Conservation (phyloP, 176 grass and related monocot genomes). For the Rhynchospora tenuis region DNA sequence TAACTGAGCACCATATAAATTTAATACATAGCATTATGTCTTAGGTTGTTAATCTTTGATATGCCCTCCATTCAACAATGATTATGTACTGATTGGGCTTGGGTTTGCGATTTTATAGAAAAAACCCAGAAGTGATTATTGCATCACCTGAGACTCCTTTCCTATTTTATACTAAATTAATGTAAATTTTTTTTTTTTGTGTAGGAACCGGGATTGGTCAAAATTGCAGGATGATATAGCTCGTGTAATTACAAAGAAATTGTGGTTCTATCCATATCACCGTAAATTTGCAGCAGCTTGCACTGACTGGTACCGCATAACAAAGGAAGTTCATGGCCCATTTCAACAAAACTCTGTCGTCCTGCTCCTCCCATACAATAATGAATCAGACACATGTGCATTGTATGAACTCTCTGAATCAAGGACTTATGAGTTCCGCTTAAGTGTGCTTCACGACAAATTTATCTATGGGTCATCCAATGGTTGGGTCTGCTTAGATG, state of each 20-base stretch:
- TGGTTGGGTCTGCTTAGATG: background rate
- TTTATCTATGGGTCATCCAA: background rate
- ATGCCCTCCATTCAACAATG: too few relatives aligned
- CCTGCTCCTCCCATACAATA: conserved; percentile 3
- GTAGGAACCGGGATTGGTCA: background rate
- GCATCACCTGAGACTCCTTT: too few relatives aligned
- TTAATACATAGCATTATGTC: too few relatives aligned
- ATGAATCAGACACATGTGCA: background rate
- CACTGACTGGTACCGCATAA: background rate
- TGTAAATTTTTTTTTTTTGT: background rate
- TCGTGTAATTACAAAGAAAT: background rate
- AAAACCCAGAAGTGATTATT: too few relatives aligned
- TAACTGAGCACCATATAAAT: too few relatives aligned
- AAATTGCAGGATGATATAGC: background rate
- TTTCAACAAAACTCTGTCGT: background rate
- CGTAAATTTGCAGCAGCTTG: background rate
- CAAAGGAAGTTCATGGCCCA: conserved; percentile 1
- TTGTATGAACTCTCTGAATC: background rate
- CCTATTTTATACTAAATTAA: too few relatives aligned
- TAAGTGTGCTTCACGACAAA: background rate
- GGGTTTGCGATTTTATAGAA: too few relatives aligned
- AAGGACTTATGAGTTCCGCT: background rate
- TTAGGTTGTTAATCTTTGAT: too few relatives aligned
- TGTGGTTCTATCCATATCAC: background rate
- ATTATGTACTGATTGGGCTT: too few relatives aligned